Base-by-base conservation (phyloP, 805 yeast species). In the Wickerhamomyces xylosicus region DNA sequence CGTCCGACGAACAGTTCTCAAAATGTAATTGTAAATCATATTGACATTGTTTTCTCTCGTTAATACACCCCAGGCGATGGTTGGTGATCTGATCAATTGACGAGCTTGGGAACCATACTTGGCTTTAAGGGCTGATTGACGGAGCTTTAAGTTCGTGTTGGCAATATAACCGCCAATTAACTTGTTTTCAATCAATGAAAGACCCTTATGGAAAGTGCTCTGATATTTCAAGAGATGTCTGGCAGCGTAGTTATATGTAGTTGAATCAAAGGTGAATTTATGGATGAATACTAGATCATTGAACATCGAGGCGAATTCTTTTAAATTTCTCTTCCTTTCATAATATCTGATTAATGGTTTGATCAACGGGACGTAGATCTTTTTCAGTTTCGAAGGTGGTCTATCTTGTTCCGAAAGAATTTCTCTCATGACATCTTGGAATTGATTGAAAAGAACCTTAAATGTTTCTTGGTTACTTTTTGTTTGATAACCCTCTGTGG, bases 161-260 rank as follows among this genome's bases (percentile, higher is more conserved):
- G 58, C 47, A 50, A 45, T 57, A 34, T 44, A 57, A 6, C 70
- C 70, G 41, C 63, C 64, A 36, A 64, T 58, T n/a, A 64, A 43
- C 25, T 47, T 56, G 7, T 46, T 46, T 37, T 65, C 59, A 17
- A 56, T 50, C 11, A 58, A 38, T 7, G 44, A 42, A 38, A 64
- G 22, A 3, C 59, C 66, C 18, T 42, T 33, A 16, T 53, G 52
- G 15, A 64, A 47, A 0, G 65, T 62, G 4, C 45, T 31, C 5
- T 43, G 34, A 32, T 58, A 50, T 13, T 44, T 41, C 9, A 61
- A 40, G 40, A 64, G 37, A 17, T 51, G 52, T 18, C 46, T 38
- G 3, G 57, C 47, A 10, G 56, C 49, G 43, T 56, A 53, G 36
- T 64, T 63, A 54, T 62, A 47, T 1, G 56, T 48, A 2, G 45